Evolutionary conservation across 1,284 basidiomycete species (phyloP).

Genomic region (Singerocomus inundabilis): DNA sequence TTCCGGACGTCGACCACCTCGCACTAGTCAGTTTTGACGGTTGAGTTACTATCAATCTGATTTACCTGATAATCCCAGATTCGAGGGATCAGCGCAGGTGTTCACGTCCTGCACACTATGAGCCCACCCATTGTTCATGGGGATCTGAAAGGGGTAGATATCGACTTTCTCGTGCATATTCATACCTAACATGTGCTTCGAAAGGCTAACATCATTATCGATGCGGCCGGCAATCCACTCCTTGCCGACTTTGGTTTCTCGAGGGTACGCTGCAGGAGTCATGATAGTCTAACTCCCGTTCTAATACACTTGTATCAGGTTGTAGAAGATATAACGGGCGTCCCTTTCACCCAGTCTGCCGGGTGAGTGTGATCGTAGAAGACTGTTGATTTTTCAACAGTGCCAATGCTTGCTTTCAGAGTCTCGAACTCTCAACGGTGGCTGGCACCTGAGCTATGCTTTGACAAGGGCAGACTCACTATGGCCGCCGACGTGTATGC

Average conservation of each 20-base stretch:
- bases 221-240: slow-evolving; percentile 45
- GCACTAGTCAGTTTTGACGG: slow-evolving; percentile 36
- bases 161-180: not conserved
- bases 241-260: slow-evolving; percentile 61
- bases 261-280: slow-evolving; percentile 33
- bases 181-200: slow-evolving; percentile 7
- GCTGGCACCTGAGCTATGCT: slow-evolving; percentile 57
- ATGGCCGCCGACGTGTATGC: slow-evolving; percentile 52
- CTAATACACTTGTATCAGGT: slow-evolving; percentile 35
- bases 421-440: slow-evolving; percentile 42
- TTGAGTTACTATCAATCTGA: not conserved
- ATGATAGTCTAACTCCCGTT: not conserved
- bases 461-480: slow-evolving; percentile 47
- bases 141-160: slow-evolving; percentile 49
- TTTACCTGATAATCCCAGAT: slow-evolving; percentile 35
- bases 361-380: slow-evolving; percentile 29
- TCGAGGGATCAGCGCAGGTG: slow-evolving; percentile 43
- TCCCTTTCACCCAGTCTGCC: slow-evolving; percentile 52
- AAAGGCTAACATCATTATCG: slow-evolving; percentile 53
- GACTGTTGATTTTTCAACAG: not conserved
- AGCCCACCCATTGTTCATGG: slow-evolving; percentile 51
- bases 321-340: slow-evolving; percentile 53
- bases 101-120: slow-evolving; percentile 50
- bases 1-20: slow-evolving; percentile 40
- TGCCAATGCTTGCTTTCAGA: slow-evolving; percentile 14